Evolutionary conservation across 2,329 filamentous ascomycete genomes (phyloP), one percentile per base, ranked within the genome.

Genomic region (Aurifilum marmelostoma): DNA sequence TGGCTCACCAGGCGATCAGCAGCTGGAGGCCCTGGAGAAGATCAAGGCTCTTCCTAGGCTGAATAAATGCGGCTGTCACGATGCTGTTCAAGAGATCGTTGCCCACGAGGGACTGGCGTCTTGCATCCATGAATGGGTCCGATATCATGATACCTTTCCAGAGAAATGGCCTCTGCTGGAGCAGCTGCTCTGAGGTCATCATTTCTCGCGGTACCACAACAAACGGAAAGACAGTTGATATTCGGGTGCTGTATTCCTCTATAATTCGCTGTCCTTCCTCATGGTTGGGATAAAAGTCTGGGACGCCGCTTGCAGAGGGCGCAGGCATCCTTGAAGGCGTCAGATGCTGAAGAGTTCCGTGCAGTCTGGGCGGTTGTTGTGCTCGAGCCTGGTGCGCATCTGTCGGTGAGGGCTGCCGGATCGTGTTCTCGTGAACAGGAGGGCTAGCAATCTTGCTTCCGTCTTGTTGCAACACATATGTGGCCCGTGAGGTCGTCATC

Each of bases 91-190:
- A 73, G 66, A 86, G 70, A 73, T 81, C 80, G 65, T 80, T 77
- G 1, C 83, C 84, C 65, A 85, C 74, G 60, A 74, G 75, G 16
- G 80, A 74, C 74, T 86, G 84, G 52, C 83, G 78, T 34, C 75
- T 67, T 0, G 83, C 83, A 60, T 86, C 80, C 1, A 80, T 76
- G 63, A 83, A 79, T 67, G 76, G 78, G 24, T 79, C 76, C 63
- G 78, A 78, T 75, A 85, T 79, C 80, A 86, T 84, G 70, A 83
- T 74, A 4, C 79, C 82, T 73, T 84, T 85, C 83, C 83, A 87
- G 54, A 85, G 71, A 54, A 83, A 82, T 29, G 84, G 83, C 7
- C 79, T 75, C 69, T 78, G 70, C 34, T 74, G 73, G 34, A 77
- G 77, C 59, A 86, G 75, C 70, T 80, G 75, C 1, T 74, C 73